A percentile compares a stretch with the other conserved stretches of the same genome.
Evolutionary conservation across 2,329 filamentous ascomycete genomes (phyloP).

Genomic region (Epichloe sylvatica): DNA sequence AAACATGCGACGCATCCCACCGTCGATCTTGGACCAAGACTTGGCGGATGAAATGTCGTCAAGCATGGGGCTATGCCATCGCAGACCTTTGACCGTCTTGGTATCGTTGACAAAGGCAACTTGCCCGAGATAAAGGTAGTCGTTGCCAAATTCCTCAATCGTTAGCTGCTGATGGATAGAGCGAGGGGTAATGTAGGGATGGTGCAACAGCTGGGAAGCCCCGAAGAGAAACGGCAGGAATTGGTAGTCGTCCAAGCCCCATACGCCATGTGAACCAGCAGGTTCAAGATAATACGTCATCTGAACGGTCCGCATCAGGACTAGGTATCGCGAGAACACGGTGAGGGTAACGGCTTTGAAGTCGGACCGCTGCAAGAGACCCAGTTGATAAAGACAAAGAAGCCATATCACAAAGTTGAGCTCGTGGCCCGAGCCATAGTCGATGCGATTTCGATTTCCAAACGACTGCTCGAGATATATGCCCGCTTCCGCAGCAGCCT

Average conservation of each 20-base stretch:
- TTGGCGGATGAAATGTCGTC: constrained; percentile 90
- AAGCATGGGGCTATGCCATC: constrained; percentile 97
- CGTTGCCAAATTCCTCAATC: constrained; percentile 69
- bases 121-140: constrained; percentile 86
- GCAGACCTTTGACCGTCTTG: constrained; percentile 84
- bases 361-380: constrained; percentile 46
- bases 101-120: constrained; percentile 90
- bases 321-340: constrained; percentile 71
- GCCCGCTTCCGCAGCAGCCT: constrained; percentile 55
- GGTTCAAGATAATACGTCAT: constrained; percentile 93
- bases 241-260: constrained; percentile 95
- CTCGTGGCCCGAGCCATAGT: constrained; percentile 95
- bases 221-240: constrained; percentile 94
- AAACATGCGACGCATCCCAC: constrained; percentile 95
- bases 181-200: constrained; percentile 64
- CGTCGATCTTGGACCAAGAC: constrained; percentile 84
- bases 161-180: constrained; percentile 79
- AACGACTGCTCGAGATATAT: constrained; percentile 74
- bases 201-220: constrained; percentile 74
- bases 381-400: constrained; percentile 77
- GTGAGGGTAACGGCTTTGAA: constrained; percentile 63
- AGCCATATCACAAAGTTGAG: constrained; percentile 96
- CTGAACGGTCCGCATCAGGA: constrained; percentile 77
- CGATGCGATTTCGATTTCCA: constrained; percentile 74
- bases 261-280: constrained; percentile 91